Base-by-base conservation (phyloP, 2,329 filamentous ascomycete genomes). In the Lecanosticta acicola region DNA sequence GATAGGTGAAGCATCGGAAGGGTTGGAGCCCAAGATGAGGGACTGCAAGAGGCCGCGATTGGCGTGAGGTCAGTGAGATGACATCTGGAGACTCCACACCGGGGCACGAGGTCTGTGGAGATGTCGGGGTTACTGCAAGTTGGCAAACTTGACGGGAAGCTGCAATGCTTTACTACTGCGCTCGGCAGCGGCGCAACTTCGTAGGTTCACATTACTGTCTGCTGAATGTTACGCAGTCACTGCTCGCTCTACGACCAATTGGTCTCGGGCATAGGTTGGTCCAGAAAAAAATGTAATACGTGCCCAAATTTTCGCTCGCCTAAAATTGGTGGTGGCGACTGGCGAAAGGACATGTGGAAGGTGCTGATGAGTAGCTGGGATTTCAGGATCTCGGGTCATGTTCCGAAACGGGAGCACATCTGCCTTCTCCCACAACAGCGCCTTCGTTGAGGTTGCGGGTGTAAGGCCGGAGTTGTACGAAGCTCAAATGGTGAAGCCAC, bases 301-400 rank as follows among this genome's bases (percentile, higher is more conserved):
- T n/a, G n/a, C n/a, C n/a, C n/a, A n/a, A n/a, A n/a, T n/a, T n/a
- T n/a, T n/a, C n/a, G n/a, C n/a, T n/a, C n/a, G n/a, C n/a, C n/a
- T n/a, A n/a, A n/a, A n/a, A n/a, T n/a, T n/a, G n/a, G n/a, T n/a
- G n/a, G n/a, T n/a, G n/a, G n/a, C n/a, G n/a, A n/a, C n/a, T n/a
- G n/a, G n/a, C n/a, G n/a, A n/a, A n/a, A n/a, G n/a, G n/a, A 24
- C 17, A 16, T 42, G 39, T 20, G 7, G 18, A 13, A 26, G 14
- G 21, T 48, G 16, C 37, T 21, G 17, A 32, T 20, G 14, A 29
- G 32, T 21, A 19, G 33, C 13, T 8, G 26, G n/a, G 33, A 39
- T 35, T 33, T 37, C 19, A 38, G 20, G 37, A 40, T 36, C 16
- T 35, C 32, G 19, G 43, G 40, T 38, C 44, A 32, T n/a, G 26